Conservation (phyloP, 1,139 yeast genomes). For the Blastobotrys illinoisensis region DNA sequence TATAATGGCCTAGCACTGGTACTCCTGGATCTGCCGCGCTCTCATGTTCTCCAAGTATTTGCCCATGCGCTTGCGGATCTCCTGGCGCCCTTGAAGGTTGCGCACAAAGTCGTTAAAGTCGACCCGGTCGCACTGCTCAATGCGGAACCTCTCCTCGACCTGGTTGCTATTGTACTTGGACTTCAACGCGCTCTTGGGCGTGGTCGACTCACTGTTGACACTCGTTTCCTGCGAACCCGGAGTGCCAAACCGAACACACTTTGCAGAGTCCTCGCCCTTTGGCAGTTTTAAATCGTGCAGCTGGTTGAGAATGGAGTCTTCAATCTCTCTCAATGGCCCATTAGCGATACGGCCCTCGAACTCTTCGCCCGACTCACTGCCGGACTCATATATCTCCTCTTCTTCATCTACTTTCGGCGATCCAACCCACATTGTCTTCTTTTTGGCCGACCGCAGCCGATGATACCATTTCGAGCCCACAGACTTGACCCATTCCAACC, state of each 20-base stretch:
- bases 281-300: constrained; percentile 1
- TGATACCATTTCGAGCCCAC: not conserved
- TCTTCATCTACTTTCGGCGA: not conserved
- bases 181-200: constrained; percentile 11
- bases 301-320: not conserved
- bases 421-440: not conserved
- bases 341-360: not conserved
- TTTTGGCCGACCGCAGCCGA: not conserved
- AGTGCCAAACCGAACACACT: not conserved
- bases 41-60: constrained; percentile 4
- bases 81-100: constrained; percentile 4
- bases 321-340: not conserved
- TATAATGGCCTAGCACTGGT: not conserved
- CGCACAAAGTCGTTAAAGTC: constrained; percentile 6
- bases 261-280: not conserved
- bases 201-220: not conserved
- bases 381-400: not conserved
- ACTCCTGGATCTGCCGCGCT: constrained; percentile 3
- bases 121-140: constrained; percentile 4
- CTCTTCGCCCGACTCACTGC: not conserved
- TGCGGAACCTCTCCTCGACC: constrained; percentile 8
- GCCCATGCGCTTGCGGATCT: constrained; percentile 7
- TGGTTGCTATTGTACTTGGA: constrained; percentile 9
- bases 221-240: not conserved
- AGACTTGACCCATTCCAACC: not conserved